A percentile compares a stretch with the other conserved stretches of the same genome.
Evolutionary conservation across 352 stramenopile species (phyloP).

Genomic region (Globisporangium canariense): DNA sequence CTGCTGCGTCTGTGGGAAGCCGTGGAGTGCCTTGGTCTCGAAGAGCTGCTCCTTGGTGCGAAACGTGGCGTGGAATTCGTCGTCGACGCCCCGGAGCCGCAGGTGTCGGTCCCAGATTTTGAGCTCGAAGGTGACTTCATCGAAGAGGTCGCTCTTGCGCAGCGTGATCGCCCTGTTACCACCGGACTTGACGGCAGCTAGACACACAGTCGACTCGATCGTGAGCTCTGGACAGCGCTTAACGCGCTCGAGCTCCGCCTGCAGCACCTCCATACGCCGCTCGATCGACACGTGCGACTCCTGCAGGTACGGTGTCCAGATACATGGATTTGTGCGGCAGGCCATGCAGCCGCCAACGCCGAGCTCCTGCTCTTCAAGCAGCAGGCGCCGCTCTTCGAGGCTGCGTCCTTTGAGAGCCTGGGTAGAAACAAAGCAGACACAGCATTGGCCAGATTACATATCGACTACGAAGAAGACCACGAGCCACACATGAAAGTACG

Average conservation of each 20-base stretch:
- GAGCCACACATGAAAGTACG: neutral
- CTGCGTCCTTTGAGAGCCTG: conserved; percentile 51
- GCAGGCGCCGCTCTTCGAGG: conserved; percentile 58
- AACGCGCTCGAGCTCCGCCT: conserved; percentile 68
- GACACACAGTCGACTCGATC: conserved; percentile 52
- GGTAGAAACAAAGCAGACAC: neutral
- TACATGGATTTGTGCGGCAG: conserved; percentile 68
- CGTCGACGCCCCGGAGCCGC: conserved; percentile 79
- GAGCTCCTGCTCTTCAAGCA: conserved; percentile 68
- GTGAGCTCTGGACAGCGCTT: conserved; percentile 51
- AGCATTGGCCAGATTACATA: neutral
- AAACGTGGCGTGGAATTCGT: conserved; percentile 92
- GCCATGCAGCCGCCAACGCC: conserved; percentile 77
- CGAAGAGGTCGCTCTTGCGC: conserved; percentile 66
- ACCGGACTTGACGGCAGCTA: conserved; percentile 60
- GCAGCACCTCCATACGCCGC: conserved; percentile 52
- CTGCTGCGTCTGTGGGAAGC: conserved; percentile 86
- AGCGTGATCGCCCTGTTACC: conserved; percentile 36
- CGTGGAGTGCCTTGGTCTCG: conserved; percentile 89
- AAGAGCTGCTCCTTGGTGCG: conserved; percentile 76
- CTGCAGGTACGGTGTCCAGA: conserved; percentile 59
- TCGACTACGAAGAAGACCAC: neutral
- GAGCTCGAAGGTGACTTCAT: conserved; percentile 63
- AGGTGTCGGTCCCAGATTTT: conserved; percentile 72
- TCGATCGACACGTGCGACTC: conserved; percentile 51